Percentiles rank a stretch among this genome's conserved stretches.
phyloP scores from a whole-genome alignment of 2,329 filamentous ascomycete genomes.

The Calonectria pseudoreteaudii region DNA sequence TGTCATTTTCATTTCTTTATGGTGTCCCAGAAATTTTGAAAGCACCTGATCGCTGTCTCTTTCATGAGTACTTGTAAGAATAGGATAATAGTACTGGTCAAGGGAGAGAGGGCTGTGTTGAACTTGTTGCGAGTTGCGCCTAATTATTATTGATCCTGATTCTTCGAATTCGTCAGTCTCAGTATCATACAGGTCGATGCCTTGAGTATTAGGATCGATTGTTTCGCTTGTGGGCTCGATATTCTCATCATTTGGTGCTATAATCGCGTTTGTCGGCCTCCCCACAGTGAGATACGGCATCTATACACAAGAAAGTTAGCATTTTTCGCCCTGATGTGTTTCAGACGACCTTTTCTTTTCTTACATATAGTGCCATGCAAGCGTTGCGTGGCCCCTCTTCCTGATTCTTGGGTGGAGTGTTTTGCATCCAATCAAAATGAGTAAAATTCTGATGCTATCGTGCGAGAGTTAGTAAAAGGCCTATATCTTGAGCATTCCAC shows the following conservation, averaged over 20 bases:
- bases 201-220: no score
- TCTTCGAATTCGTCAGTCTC: background rate
- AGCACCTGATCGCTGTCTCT: background rate
- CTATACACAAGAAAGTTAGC: background rate
- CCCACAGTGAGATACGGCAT: background rate
- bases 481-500: accelerated
- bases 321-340: background rate
- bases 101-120: background rate
- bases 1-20: background rate
- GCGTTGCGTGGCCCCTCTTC: background rate
- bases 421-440: background rate
- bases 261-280: no score
- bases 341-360: background rate
- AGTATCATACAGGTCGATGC: no score
- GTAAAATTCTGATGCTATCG: background rate
- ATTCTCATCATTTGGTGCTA: no score
- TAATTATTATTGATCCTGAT: background rate
- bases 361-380: background rate
- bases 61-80: background rate
- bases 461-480: background rate
- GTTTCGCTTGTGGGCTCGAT: no score
- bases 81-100: background rate
- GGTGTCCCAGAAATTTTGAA: background rate
- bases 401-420: background rate
- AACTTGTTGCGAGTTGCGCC: background rate